Base-by-base conservation (phyloP, 129 eudicot species). In the Sambucus nigra region DNA sequence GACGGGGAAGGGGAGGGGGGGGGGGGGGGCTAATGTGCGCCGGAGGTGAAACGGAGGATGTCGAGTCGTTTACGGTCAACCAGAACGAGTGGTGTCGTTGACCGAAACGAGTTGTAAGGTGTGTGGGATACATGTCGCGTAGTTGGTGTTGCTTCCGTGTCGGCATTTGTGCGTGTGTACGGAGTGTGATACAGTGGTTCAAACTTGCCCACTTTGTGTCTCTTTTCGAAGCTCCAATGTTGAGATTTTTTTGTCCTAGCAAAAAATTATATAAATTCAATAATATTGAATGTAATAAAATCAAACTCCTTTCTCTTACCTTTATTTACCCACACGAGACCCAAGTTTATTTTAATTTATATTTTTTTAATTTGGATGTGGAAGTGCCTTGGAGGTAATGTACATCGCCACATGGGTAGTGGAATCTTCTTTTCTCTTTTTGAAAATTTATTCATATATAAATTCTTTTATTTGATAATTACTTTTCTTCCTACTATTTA, bases 111-210 rank as follows among this genome's bases (percentile, higher is more conserved):
- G 84, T 60, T 84, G 94, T 52, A 76, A 71, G 64, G 80, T 72
- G 54, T 84, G 94, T 50, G 72, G 79, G 58, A 70, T 59, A 51
- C 79, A 84, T 49, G 79, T 65, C 11, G 94, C 88, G 41, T 69
- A 87, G 59, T 74, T 79, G 53, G 87, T 84, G 71, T 24, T 84
- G 66, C 52, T 84, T 25, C 94, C 94, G 63, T 84, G 94, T 65
- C 71, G 94, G 47, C 94, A 84, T 62, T 65, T 84, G 19, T 73
- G 87, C 45, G 73, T 84, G 55, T 84, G 94, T 60, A 44, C 64
- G 27, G 84, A 76, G 22, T 84, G 94, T 58, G 87, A 76, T 64
- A 71, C 64, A 18, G 76, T 84, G 61, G 84, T 75, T 44, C 71
- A 61, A 13, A 60, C 74, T 19, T 84, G 94, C 41, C 94, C 94